Conservation (phyloP, 257 asterid genomes). For the Leonotis leonurus region DNA sequence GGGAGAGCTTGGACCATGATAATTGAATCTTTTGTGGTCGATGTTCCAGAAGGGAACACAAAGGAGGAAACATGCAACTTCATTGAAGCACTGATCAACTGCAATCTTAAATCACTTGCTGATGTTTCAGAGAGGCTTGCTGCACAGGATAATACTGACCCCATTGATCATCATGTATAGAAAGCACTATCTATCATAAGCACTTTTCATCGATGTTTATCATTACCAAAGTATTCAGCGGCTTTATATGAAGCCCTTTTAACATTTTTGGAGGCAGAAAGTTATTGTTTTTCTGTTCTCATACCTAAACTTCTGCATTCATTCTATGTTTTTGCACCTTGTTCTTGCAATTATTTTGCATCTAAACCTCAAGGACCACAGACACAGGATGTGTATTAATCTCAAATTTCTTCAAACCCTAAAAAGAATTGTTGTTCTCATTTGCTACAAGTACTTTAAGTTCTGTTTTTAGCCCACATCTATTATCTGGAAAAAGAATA, state of each 20-base stretch:
- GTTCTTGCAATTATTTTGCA: background rate
- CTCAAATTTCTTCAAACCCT: no score
- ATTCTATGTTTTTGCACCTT: background rate
- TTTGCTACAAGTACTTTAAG: background rate
- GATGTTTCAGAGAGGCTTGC: slow-evolving; percentile 51
- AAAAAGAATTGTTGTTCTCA: background rate
- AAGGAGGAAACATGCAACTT: slow-evolving; percentile 51
- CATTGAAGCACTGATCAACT: slow-evolving; percentile 44
- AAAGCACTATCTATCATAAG: no score
- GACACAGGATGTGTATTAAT: no score
- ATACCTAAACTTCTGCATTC: background rate
- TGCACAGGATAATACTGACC: slow-evolving; percentile 36
- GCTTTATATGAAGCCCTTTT: slow-evolving; percentile 23
- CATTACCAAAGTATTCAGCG: slow-evolving; percentile 41
- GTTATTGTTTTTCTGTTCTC: background rate
- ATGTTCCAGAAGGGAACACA: slow-evolving; percentile 59
- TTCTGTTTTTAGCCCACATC: background rate
- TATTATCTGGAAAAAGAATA: background rate
- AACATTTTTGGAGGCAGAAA: no score
- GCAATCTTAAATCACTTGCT: no score
- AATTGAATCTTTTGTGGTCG: slow-evolving; percentile 53
- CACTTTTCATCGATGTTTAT: slow-evolving; percentile 1
- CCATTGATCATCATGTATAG: slow-evolving; percentile 25
- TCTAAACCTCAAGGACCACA: no score
- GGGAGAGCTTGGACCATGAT: slow-evolving; percentile 44